phyloP scores from a whole-genome alignment of 495 filamentous ascomycete genomes.

The Chaetomium cochliodes region DNA sequence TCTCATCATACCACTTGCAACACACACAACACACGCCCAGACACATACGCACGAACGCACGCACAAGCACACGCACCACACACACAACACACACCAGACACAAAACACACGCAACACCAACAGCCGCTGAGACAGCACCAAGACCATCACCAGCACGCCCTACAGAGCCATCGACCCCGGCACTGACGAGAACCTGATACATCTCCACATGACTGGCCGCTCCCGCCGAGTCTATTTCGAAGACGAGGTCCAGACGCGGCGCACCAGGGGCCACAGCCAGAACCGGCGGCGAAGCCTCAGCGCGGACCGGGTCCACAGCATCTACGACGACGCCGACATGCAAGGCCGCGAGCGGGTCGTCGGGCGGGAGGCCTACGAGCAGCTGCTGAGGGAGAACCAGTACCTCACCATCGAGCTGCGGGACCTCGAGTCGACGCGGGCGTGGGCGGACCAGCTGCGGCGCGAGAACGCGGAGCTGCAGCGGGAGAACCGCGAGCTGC shows the following conservation, averaged over 20 bases:
- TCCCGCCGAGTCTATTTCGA: slow-evolving; percentile 31
- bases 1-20: slow-evolving; percentile 2
- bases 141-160: background rate
- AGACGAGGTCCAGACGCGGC: slow-evolving; percentile 14
- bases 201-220: slow-evolving; percentile 23
- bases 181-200: background rate
- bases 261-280: slow-evolving; percentile 21
- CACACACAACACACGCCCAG: background rate
- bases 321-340: slow-evolving; percentile 27
- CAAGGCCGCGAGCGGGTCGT: slow-evolving; percentile 27
- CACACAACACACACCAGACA: no score
- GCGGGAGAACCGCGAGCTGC: slow-evolving; percentile 31
- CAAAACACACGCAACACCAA: no score
- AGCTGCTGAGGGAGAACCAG: slow-evolving; percentile 29
- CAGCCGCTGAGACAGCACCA: background rate
- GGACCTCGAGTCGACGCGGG: slow-evolving; percentile 9
- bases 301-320: slow-evolving; percentile 27
- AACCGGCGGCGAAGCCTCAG: slow-evolving; percentile 18
- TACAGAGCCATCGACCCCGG: background rate
- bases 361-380: slow-evolving; percentile 20
- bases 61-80: no score
- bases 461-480: slow-evolving; percentile 22
- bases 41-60: no score
- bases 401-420: slow-evolving; percentile 29
- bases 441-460: slow-evolving; percentile 1